phyloP scores from a whole-genome alignment of 1,284 basidiomycete genomes.

The Coniferiporia weirii region DNA sequence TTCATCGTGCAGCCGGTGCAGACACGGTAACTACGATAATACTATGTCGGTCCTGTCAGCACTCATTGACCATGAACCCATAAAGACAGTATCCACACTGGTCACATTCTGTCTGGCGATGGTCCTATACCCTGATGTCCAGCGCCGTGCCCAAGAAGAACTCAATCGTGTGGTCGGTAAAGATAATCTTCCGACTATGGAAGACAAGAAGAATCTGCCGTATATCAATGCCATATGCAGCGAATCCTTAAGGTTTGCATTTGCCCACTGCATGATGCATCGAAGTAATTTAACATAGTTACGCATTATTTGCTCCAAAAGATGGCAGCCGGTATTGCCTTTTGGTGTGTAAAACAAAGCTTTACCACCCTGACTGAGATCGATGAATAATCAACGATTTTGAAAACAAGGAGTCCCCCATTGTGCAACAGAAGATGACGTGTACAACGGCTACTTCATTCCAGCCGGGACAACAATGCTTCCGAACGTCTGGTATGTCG shows the following conservation, averaged over 20 bases:
- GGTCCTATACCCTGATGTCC: slow-evolving; percentile 18
- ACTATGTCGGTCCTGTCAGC: too few species aligned
- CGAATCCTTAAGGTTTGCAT: slow-evolving; percentile 8
- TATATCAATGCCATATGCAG: slow-evolving; percentile 21
- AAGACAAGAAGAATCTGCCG: slow-evolving; percentile 22
- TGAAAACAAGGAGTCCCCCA: slow-evolving; percentile 15
- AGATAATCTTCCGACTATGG: slow-evolving; percentile 19
- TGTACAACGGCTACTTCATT: slow-evolving; percentile 20
- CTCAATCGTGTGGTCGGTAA: slow-evolving; percentile 21
- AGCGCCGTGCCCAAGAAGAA: slow-evolving; percentile 17
- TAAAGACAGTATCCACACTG: slow-evolving; percentile 13
- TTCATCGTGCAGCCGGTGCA: background rate
- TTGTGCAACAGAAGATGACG: slow-evolving; percentile 17
- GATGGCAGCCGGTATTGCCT: slow-evolving; percentile 18
- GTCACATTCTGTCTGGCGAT: slow-evolving; percentile 18
- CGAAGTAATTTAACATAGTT: too few species aligned
- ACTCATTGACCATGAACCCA: background rate
- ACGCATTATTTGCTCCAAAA: background rate
- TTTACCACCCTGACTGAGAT: background rate
- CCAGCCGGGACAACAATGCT: slow-evolving; percentile 18
- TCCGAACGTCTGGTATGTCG: slow-evolving; percentile 18
- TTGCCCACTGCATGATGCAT: too few species aligned
- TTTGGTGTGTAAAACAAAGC: background rate
- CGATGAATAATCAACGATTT: background rate
- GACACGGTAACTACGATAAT: background rate